phyloP scores from a whole-genome alignment of 1,139 yeast species.

The Candida sanyaensis region DNA sequence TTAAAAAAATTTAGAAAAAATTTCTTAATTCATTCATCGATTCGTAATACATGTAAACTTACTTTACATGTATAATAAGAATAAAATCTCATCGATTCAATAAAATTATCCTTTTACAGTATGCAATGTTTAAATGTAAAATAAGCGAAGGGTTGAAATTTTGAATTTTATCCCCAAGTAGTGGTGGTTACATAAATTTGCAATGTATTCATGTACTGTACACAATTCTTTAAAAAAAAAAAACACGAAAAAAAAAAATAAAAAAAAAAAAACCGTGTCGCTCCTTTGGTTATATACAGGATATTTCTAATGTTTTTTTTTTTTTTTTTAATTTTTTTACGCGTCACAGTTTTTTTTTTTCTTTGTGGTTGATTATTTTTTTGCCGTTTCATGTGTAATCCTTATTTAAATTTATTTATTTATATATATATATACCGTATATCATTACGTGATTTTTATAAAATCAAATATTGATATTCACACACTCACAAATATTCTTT shows the following conservation, averaged over 20 bases:
- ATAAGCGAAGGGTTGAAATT: neutral
- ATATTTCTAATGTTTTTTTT: neutral
- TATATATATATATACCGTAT: neutral
- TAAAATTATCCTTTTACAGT: no score
- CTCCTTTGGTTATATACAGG: neutral
- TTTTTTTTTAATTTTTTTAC: neutral
- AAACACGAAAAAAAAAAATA: slow-evolving; percentile 1
- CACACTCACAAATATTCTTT: no score
- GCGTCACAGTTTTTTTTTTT: neutral
- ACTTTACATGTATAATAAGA: no score
- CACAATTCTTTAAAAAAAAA: no score
- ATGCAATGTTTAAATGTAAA: neutral
- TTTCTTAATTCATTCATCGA: no score
- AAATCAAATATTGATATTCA: neutral
- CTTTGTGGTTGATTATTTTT: neutral
- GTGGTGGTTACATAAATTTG: neutral
- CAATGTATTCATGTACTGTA: no score
- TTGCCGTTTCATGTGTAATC: neutral
- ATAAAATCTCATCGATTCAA: no score
- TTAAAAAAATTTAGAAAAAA: no score
- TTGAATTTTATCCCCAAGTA: no score
- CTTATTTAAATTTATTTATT: no score
- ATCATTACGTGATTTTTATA: neutral
- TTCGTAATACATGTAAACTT: no score
- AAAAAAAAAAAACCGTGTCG: slow-evolving; percentile 1